Conservation (phyloP, 805 yeast species). For the Nakazawaea peltata region DNA sequence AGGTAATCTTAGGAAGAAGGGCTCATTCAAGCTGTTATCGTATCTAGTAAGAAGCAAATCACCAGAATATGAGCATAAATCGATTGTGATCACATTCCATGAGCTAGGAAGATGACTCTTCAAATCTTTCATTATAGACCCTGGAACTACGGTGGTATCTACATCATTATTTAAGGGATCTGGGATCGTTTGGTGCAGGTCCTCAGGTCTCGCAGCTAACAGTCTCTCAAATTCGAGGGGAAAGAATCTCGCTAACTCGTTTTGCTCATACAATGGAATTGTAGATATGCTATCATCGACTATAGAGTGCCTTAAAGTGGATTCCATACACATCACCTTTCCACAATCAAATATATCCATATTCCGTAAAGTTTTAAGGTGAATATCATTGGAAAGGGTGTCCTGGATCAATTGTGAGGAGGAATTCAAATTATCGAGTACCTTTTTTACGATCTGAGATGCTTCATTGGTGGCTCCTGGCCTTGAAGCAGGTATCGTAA, state of each 20-base stretch:
- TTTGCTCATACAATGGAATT: too few relatives aligned
- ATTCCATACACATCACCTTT: too few relatives aligned
- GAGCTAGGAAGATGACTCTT: conserved; percentile 27
- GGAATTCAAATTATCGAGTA: too few relatives aligned
- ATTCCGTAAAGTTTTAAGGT: too few relatives aligned
- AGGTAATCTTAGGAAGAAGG: conserved; percentile 52
- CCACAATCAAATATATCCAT: too few relatives aligned
- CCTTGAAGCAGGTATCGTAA: conserved; percentile 34
- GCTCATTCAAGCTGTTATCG: conserved; percentile 23
- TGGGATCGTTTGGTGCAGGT: conserved; percentile 16
- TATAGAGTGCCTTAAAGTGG: too few relatives aligned
- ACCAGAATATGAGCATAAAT: conserved; percentile 47
- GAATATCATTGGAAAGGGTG: too few relatives aligned
- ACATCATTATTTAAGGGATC: background rate
- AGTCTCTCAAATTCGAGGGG: conserved; percentile 11
- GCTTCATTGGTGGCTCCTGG: too few relatives aligned
- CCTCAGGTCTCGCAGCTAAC: conserved; percentile 15
- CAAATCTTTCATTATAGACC: background rate
- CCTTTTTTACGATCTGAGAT: too few relatives aligned
- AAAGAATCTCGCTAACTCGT: conserved; percentile 8
- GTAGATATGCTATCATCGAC: too few relatives aligned
- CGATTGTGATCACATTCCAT: conserved; percentile 59
- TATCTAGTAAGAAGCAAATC: conserved; percentile 47
- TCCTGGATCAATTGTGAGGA: too few relatives aligned
- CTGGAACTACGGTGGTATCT: background rate